Evolutionary conservation across 139 green algal genomes (phyloP).

Genomic region (Mychonastes homosphaera): DNA sequence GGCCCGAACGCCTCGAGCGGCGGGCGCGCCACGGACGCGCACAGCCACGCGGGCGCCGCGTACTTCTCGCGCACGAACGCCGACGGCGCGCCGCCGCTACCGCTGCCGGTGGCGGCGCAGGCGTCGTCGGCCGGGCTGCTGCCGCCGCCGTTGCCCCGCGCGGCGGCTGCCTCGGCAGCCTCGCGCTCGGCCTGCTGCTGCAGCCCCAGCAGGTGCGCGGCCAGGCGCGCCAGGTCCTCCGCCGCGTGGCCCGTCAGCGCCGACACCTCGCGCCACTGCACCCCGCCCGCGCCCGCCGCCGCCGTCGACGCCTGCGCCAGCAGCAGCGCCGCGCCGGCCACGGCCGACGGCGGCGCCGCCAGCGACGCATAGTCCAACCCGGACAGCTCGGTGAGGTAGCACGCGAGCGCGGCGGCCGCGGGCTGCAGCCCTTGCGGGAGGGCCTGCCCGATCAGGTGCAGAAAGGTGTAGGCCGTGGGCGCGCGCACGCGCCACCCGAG

Average conservation of each 20-base stretch:
- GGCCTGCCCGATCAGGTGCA: constrained; percentile 31
- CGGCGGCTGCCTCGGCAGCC: background rate
- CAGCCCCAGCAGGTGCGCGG: constrained; percentile 2
- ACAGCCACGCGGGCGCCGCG: too few species aligned
- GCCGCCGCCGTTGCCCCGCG: too few species aligned
- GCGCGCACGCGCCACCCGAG: constrained; percentile 29
- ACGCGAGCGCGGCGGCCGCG: constrained; percentile 18
- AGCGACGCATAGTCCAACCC: constrained; percentile 33
- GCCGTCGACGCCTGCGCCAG: constrained; percentile 14
- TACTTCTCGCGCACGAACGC: too few species aligned
- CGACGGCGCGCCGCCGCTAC: too few species aligned
- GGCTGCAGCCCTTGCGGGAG: constrained; percentile 8
- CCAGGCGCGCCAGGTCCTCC: background rate
- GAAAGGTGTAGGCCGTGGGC: constrained; percentile 38
- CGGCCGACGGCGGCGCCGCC: constrained; percentile 13
- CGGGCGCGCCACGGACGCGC: too few species aligned
- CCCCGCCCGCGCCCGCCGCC: background rate
- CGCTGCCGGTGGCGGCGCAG: too few species aligned
- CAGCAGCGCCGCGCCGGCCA: constrained; percentile 24
- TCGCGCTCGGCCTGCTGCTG: constrained; percentile 9
- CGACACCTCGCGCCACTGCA: background rate
- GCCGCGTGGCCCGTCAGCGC: background rate
- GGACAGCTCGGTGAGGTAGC: constrained; percentile 34
- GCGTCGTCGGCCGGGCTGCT: too few species aligned
- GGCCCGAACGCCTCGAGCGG: too few species aligned